Base-by-base conservation (phyloP, 345 rosid species). In the Gossypium ekmanianum region DNA sequence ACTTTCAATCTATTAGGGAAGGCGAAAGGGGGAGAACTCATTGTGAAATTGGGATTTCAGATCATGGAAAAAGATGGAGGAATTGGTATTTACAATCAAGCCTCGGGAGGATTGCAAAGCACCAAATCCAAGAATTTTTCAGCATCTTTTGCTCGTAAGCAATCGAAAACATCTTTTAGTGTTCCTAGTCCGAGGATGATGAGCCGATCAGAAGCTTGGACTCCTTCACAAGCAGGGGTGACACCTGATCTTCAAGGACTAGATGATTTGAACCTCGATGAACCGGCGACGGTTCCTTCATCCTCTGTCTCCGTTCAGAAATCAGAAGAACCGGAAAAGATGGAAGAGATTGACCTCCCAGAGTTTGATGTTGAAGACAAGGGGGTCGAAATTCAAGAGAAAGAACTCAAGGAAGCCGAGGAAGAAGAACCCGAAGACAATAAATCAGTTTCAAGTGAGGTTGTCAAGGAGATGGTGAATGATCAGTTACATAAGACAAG, bases 21-120 rank as follows among this genome's bases (percentile, higher is more conserved):
- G 79, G 99, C 99, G 5, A 92, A 88, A 76, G 98, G 99, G 17
- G 99, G 97, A 18, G 98, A 94, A 73, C 82, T 94, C 59, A 82
- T 85, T 71, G 77, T 92, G 48, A 92, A 89, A 64, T 70, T 92
- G 75, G 97, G 99, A 74, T 89, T 94, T 81, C 99, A 92, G 84
- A 90, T 92, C 41, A 90, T 94, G 97, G 99, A 94, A 76, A 92
- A 87, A 78, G 99, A 92, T 3, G 97, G 98, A 66, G 98, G 97
- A 74, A 86, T 85, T 74, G 97, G 92, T 20, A 92, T 92, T 73
- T 92, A 92, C 47, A 77, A 88, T 75, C 91, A 87, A 71, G 89
- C 81, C 3, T 87, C 81, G 3, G 89, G 83, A 34, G 86, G 85
- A 75, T 75, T 79, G 4, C 91, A 92, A 74, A 82, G 83, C 0